Base-by-base conservation (phyloP, 345 rosid species). In the Geranium rotundifolium region DNA sequence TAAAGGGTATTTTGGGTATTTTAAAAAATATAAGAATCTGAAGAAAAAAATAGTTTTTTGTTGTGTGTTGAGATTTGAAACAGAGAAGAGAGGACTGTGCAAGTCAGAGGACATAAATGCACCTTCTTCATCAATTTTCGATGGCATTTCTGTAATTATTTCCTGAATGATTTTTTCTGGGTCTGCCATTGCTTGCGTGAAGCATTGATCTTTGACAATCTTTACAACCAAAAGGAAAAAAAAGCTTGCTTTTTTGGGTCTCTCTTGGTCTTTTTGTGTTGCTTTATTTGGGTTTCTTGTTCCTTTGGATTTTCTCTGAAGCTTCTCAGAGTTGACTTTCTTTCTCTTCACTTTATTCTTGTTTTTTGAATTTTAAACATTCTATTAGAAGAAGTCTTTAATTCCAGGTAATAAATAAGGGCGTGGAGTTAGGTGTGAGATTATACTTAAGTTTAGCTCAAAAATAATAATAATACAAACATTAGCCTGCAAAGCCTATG, bases 161-260 rank as follows among this genome's bases (percentile, higher is more conserved):
- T 5, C 19, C 60, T 3, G n/a, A 0, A 49, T 39, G 7, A n/a
- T 37, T 7, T 31, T 4, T 54, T 10, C 14, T 19, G 39, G 4
- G 4, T 52, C 15, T 57, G n/a, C n/a, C n/a, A n/a, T n/a, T n/a
- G n/a, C n/a, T 63, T 69, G 72, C 72, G 72, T 69, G 67, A 69
- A 59, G 63, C 63, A 57, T 61, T 69, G 52, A 39, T 29, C 63
- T 63, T 69, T 63, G 67, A 63, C 67, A n/a, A 69, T 57, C 19
- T 14, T 0, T 19, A 57, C 23, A 57, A 57, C 19, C 23, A n/a
- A 23, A 17, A 57, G 18, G 31, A 34, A 64, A 58, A 15, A 34
- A 9, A 7, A 31, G 37, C 37, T 31, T 31, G 7, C 4, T 7
- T 31, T 34, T 37, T 0, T 4, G 1, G 1, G 1, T 41, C 12